Base-by-base conservation (phyloP, 768 basidiomycete species). In the Ramaria rubella region DNA sequence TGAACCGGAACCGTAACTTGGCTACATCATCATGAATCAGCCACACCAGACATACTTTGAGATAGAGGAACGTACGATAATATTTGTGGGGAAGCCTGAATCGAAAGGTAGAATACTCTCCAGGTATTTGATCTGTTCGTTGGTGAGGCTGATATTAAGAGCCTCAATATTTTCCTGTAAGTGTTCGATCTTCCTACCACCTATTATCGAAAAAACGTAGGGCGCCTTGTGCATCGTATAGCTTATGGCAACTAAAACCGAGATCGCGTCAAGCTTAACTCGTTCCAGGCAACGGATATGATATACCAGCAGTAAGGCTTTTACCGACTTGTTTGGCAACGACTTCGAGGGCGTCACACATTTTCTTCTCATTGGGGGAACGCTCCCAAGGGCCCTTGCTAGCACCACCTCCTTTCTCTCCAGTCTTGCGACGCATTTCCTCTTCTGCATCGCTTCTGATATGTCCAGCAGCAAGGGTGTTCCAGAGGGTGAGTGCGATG, bases 221-320 rank as follows among this genome's bases (percentile, higher is more conserved):
- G 76, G 74, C 5, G 75, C 70, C 64, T 81, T 83, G 42, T 80
- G 77, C 67, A 82, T 68, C 11, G 81, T 67, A 57, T 80, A 81
- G 14, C 79, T 78, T 57, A 82, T 76, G 7, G 79, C 78, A 3
- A 80, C 77, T 77, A 40, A 23, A 26, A 45, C n/a, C 14, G 26
- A 21, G 17, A 3, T 30, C 11, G 7, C 4, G 17, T 60, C 17
- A 44, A 27, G 17, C n/a, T 24, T 4, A 19, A 24, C 2, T 24
- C 27, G 7, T 30, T 24, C n/a, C n/a, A 30, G 15, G 23, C 26
- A 17, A 15, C 17, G 27, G 63, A 63, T 58, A 72, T 62, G 27
- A 68, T 66, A 50, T 68, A 68, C 34, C 57, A 26, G 81, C 68
- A 5, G 74, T 75, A 60, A 83, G 70, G 49, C 67, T 66, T 60